A percentile compares a stretch with the other conserved stretches of the same genome.
phyloP scores from a whole-genome alignment of 345 rosid species.

The Nephelium lappaceum region DNA sequence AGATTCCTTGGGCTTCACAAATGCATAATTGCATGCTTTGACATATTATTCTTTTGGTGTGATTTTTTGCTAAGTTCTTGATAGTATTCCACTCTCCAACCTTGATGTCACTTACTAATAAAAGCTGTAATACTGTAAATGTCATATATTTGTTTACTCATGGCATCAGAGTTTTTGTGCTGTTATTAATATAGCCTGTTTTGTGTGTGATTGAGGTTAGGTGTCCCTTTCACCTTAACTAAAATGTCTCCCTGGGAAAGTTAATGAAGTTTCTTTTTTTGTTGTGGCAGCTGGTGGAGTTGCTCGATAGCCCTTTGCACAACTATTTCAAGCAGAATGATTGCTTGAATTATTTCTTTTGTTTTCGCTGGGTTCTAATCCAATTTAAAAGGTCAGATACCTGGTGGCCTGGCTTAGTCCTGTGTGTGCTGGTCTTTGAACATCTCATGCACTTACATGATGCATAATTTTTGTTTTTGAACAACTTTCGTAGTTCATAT shows the following conservation, averaged over 20 bases:
- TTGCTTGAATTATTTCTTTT: slow-evolving; percentile 98
- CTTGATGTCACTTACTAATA: neutral
- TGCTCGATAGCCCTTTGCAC: slow-evolving; percentile 84
- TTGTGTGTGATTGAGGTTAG: neutral
- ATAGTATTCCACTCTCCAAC: neutral
- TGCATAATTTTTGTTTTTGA: slow-evolving; percentile 4
- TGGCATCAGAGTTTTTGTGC: neutral
- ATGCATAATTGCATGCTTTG: neutral
- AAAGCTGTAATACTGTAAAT: neutral
- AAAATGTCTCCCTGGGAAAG: neutral
- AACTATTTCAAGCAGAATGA: slow-evolving; percentile 90
- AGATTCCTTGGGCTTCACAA: neutral
- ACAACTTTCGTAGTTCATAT: neutral
- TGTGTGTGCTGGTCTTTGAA: neutral
- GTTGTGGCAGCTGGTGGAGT: slow-evolving; percentile 82
- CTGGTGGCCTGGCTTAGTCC: slow-evolving; percentile 3
- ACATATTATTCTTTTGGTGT: neutral
- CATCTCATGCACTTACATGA: neutral
- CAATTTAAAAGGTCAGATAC: slow-evolving; percentile 88
- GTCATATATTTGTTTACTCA: neutral
- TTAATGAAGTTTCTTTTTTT: slow-evolving; percentile 21
- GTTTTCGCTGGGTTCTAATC: slow-evolving; percentile 97
- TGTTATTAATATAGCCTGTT: neutral
- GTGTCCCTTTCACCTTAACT: neutral
- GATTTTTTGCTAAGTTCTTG: neutral